Base-by-base conservation (phyloP, 225 moss, liverwort and hornwort species). In the Sphagnum contortum region DNA sequence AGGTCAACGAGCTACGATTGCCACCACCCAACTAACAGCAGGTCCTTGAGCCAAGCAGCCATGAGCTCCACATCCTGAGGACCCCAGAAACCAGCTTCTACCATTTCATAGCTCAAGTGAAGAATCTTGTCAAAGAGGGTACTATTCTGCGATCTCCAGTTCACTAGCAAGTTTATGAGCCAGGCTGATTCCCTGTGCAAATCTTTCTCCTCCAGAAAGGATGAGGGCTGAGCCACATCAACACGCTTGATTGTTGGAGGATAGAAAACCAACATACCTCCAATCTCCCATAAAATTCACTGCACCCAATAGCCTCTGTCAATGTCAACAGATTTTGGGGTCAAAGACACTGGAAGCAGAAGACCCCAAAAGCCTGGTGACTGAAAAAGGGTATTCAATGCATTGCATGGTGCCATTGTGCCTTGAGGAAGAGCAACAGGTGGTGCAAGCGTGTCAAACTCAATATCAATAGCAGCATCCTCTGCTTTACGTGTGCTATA, bases 281-380 rank as follows among this genome's bases (percentile, higher is more conserved):
- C 91, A 14, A 94, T 80, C 71, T 94, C 94, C 94, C 94, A 94
- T 4, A 94, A 64, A 7, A 94, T 66, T 0, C 94, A 87, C 66
- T 94, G 94, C 14, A 81, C 91, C 85, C 89, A 83, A 70, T 94
- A 94, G 4, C 94, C 94, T 55, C 94, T 87, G 12, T 89, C 73
- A 9, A 94, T 77, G 76, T 94, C 94, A 3, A 91, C 76, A 2
- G 89, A 84, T 64, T 89, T 94, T 4, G 89, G 68, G 48, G 81
- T 91, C 62, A 91, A 69, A 5, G 91, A 85, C 52, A 89, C 89
- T n/a, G 94, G 94, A 49, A 94, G 83, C 77, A 94, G 71, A 6
- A 94, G 68, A 2, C 89, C 77, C 94, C 94, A 94, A 63, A 94
- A 94, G 2, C 87, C 83, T 2, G 91, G 53, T 3, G 83, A 75